Base-by-base conservation (phyloP, 192 early-diverging fungal genomes). In the Bifiguratus adelaidae region DNA sequence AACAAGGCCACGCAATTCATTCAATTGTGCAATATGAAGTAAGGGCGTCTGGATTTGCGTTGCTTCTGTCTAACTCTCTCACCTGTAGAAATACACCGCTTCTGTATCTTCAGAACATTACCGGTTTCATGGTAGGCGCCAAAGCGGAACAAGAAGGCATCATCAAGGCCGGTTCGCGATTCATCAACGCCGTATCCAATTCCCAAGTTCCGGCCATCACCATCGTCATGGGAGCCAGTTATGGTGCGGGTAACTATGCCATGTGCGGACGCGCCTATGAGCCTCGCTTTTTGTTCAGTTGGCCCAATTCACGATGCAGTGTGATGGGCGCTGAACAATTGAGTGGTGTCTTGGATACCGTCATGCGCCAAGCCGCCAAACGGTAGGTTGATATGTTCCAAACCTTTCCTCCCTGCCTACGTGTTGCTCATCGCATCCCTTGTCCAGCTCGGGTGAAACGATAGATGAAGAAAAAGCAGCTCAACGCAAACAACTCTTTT, bases 1-100 rank as follows among this genome's bases (percentile, higher is more conserved):
- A 79, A 77, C 60, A 82, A 82, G 50, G 80, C 80, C 6, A 73
- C 77, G 5, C 80, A 82, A 60, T 82, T 82, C 36, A 79, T 82
- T 42, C 72, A 74, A 45, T 50, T 82, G 19, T 79, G 79, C 56
- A 79, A 82, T 40, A 54, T 68, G 55, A 69, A 71, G 62, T 63
- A 56, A 44, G 50, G 27, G 3, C 41, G 11, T 25, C 9, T 28
- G n/a, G 20, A 11, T 18, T 43, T n/a, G n/a, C 26, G 18, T 7
- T 27, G 15, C 44, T 30, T 24, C n/a, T n/a, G 18, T 4, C 22
- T n/a, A 15, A n/a, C 4, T 20, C 5, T 21, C 37, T 15, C 37
- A 40, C 37, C 37, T 47, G 9, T 32, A 67, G 76, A 27, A 71
- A 77, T 37, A 70, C 69, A 1, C 77, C 80, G 7, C 48, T 82